These are phyloP conservation scores for Trichoderma hamatum DNA, from an alignment of 2,329 filamentous ascomycete species.

Conservation along the genomic window DNA sequence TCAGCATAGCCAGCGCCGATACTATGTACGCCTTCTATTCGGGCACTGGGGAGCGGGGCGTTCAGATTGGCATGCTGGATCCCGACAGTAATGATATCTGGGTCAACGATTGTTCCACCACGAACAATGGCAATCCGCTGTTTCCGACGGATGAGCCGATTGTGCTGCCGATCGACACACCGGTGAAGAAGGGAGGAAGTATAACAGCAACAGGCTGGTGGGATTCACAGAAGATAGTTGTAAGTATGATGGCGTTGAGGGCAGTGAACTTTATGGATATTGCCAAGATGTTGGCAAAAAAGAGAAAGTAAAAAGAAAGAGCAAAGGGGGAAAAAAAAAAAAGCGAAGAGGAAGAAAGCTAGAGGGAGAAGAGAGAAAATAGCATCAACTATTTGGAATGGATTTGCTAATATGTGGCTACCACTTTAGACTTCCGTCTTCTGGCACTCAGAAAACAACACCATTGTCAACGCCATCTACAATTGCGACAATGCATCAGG, in stretches of 20 bases:
- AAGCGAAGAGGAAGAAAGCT: no score
- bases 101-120: conserved; percentile 1
- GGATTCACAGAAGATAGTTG: not conserved
- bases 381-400: not conserved
- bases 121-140: conserved; percentile 1
- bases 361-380: not conserved
- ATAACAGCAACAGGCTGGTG: conserved; percentile 21
- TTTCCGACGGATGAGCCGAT: not conserved
- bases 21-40: conserved; percentile 17
- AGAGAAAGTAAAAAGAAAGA: not conserved
- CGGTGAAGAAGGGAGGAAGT: not conserved
- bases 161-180: not conserved
- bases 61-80: conserved; percentile 18
- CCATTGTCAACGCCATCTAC: conserved; percentile 14
- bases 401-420: not conserved
- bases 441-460: not conserved
- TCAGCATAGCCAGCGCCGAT: conserved; percentile 5
- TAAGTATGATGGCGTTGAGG: not conserved
- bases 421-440: conserved; percentile 13
- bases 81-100: conserved; percentile 8
- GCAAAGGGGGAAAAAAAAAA: not conserved
- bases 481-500: conserved; percentile 8
- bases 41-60: not conserved
- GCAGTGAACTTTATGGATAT: no score
- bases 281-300: not conserved